A percentile compares a stretch with the other conserved stretches of the same genome.
phyloP scores from a whole-genome alignment of 169 alveolate species.

The Plasmodium billcollinsi region DNA sequence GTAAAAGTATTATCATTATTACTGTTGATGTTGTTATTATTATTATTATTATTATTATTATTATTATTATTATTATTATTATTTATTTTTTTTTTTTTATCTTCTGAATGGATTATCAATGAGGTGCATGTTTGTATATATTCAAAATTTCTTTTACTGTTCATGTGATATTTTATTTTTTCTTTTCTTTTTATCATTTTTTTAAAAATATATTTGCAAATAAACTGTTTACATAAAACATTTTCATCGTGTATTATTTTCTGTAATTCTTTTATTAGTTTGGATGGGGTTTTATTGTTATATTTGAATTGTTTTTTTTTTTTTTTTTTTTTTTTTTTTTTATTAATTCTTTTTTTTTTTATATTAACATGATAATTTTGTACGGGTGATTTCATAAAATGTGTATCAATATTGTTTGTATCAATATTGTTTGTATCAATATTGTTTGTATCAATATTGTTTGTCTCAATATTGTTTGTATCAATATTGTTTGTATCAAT shows the following conservation, averaged over 20 bases:
- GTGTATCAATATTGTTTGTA: background rate
- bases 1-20: no score
- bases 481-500: background rate
- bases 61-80: background rate
- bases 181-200: slow-evolving; percentile 31
- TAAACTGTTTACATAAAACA: background rate
- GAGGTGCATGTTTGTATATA: slow-evolving; percentile 54
- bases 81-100: background rate
- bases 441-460: background rate
- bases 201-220: slow-evolving; percentile 9
- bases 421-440: background rate
- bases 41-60: background rate
- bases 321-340: slow-evolving; percentile 32
- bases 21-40: background rate
- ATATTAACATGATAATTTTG: background rate
- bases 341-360: slow-evolving; percentile 16
- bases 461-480: background rate
- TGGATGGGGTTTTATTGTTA: background rate
- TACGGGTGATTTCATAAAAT: no score
- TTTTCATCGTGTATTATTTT: slow-evolving; percentile 3
- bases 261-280: slow-evolving; percentile 1
- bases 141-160: slow-evolving; percentile 32
- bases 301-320: slow-evolving; percentile 10
- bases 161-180: background rate
- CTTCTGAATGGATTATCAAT: slow-evolving; percentile 11